Evolutionary conservation across 768 basidiomycete species (phyloP), one percentile per base, ranked within the genome.

Genomic region (Collybia sordida): DNA sequence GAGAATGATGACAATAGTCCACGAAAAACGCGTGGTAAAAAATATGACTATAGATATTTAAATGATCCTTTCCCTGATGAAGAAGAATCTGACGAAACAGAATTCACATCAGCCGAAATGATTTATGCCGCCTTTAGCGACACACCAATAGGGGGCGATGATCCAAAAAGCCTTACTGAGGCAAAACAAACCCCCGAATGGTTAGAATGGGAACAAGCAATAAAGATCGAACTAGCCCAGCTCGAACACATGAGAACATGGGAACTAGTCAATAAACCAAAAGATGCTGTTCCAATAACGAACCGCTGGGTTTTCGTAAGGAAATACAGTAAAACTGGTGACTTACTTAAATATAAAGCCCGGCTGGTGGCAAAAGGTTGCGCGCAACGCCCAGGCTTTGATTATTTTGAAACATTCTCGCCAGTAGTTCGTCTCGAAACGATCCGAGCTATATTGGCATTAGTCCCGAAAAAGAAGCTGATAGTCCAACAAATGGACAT

Each of bases 341-440:
- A 50, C 0, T 42, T 71, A 36, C 45, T 49, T 1, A 45, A 57
- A 4, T 63, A 68, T 55, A 73, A 75, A 50, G 71, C 62, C 4
- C 38, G 67, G 22, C 55, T 73, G 6, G 70, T 71, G 12, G 69
- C 70, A 4, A 59, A 69, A 47, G 72, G 73, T 5, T 71, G 62
- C 54, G 52, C 59, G 11, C 72, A 75, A 50, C 51, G 58, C 0
- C 61, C 61, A n/a, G 70, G 71, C 2, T 41, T 64, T 17, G 69
- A 72, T 49, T 73, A 56, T 55, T 48, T 53, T 21, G 62, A 66
- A 14, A 64, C 64, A 6, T 62, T 54, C 36, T 42, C 62, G 1
- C 62, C 62, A 5, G 50, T 55, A n/a, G 48, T 50, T n/a, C 27
- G 48, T 25, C 42, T 56, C n/a, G 55, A 48, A 31, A 39, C 52